phyloP scores from a whole-genome alignment of 176 grass and related monocot species.

The Dendrocalamus sinicus region DNA sequence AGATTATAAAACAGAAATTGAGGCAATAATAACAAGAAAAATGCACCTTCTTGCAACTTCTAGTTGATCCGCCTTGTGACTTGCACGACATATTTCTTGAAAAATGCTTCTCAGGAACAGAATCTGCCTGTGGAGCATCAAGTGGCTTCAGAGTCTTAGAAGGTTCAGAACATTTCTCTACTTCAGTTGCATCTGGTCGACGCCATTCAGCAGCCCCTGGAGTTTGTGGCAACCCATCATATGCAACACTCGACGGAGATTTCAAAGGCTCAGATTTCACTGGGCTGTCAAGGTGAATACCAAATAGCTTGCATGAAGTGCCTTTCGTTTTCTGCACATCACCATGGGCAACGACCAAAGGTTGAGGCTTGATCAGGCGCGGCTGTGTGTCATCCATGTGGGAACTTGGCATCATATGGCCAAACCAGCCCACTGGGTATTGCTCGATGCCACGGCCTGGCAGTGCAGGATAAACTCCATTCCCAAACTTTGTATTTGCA shows the following conservation, averaged over 20 bases:
- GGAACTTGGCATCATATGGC: slow-evolving; percentile 44
- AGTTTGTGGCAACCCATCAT: slow-evolving; percentile 41
- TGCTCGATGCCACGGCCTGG: slow-evolving; percentile 48
- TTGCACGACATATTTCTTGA: slow-evolving; percentile 59
- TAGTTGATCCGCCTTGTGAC: slow-evolving; percentile 59
- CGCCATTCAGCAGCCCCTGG: slow-evolving; percentile 35
- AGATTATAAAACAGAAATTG: slow-evolving; percentile 20
- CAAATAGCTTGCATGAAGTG: slow-evolving; percentile 70
- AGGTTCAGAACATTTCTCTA: slow-evolving; percentile 48
- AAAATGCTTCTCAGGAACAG: slow-evolving; percentile 44
- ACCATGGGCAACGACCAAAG: slow-evolving; percentile 52
- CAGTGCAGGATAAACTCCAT: slow-evolving; percentile 40
- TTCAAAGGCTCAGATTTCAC: slow-evolving; percentile 42
- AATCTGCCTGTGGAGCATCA: slow-evolving; percentile 37
- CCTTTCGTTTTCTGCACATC: slow-evolving; percentile 56
- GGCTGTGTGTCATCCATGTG: slow-evolving; percentile 42
- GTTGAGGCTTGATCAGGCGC: slow-evolving; percentile 56
- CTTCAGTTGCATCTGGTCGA: slow-evolving; percentile 34
- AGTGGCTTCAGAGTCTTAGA: slow-evolving; percentile 42
- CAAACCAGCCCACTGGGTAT: slow-evolving; percentile 56
- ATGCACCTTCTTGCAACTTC: slow-evolving; percentile 92
- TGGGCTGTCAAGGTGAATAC: slow-evolving; percentile 65
- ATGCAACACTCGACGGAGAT: slow-evolving; percentile 47
- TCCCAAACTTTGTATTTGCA: slow-evolving; percentile 46
- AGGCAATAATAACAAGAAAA: slow-evolving; percentile 30